Evolutionary conservation across 768 basidiomycete genomes (phyloP), one percentile per base, ranked within the genome.

Genomic region (Amanita muscaria): DNA sequence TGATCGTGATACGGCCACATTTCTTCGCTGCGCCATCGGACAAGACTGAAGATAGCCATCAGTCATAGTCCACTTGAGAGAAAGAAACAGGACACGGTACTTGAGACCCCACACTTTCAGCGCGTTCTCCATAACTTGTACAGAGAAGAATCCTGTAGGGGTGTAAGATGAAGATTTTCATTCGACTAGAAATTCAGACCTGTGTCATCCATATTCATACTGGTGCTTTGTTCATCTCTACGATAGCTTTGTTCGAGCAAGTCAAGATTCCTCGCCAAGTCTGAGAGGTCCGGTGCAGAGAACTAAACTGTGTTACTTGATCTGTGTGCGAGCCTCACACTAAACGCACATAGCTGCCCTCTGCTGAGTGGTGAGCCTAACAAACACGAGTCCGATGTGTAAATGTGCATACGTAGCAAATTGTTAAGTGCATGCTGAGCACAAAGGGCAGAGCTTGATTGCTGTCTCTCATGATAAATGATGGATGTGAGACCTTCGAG

Each of bases 161-260:
- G n/a, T n/a, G n/a, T n/a, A n/a, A n/a, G n/a, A n/a, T n/a, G n/a
- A n/a, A n/a, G n/a, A n/a, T n/a, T n/a, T n/a, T n/a, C n/a, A n/a
- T n/a, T n/a, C n/a, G n/a, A n/a, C n/a, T n/a, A n/a, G n/a, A 39
- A 38, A 32, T 16, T 44, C 55, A 25, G 49, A 79, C 89, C 91
- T 21, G 88, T 89, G 59, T 93, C 91, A 53, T 96, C 91, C 85
- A 92, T 88, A 57, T 96, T 96, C 48, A 73, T 68, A 63, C 83
- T 83, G 32, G 64, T 22, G 60, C 53, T 58, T 68, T 69, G 36
- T 60, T 65, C 39, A 71, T 67, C 46, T 78, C 70, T 4, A n/a
- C 32, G 38, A 51, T 79, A 82, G 44, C 68, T 67, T 46, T 66
- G 66, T 56, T 90, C 88, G 8, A 86, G 67, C 4, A 60, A 54